Evolutionary conservation across 2,329 filamentous ascomycete genomes (phyloP), one percentile per base, ranked within the genome.

Genomic region (Botrytis paeoniae): DNA sequence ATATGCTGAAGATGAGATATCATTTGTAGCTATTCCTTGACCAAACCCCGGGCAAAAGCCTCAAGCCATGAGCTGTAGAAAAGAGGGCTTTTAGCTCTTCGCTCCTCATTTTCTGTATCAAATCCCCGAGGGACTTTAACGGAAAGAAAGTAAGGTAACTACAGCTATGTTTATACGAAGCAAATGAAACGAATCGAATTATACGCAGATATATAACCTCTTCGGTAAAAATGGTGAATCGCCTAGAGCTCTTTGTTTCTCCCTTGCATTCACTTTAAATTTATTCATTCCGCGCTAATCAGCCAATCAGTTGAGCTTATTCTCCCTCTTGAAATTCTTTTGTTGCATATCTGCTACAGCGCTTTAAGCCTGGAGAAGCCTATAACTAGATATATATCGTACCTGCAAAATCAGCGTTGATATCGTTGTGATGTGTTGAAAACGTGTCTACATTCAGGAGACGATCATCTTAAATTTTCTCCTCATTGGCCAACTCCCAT

Each of bases 311-410:
- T 8, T 8, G 12, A 39, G 48, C 59, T 61, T 7, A 6, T 61
- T 2, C 35, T 14, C 9, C 10, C 32, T 1, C 32, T 61, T 61
- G 20, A 14, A 16, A 16, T 37, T 37, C 22, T 59, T 61, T 61
- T 61, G 59, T 61, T 61, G 59, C 59, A 39, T 61, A 61, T 61
- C 59, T 61, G 37, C 32, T n/a, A 39, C 37, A 61, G 59, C 20
- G 59, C 22, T 10, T n/a, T 1, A 16, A n/a, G 35, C 35, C 59
- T 61, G 35, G 25, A 61, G 59, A 4, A 61, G 35, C 59, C 59
- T 39, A n/a, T n/a, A 61, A 61, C 10, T n/a, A 3, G 10, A n/a
- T 16, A 39, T 22, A 16, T 18, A 10, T 18, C 6, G 22, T 61
- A 18, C 35, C 35, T 39, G 14, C 10, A 37, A n/a, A 18, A 37